Base-by-base conservation (phyloP, 176 grass and related monocot species). In the Rhynchospora breviuscula region DNA sequence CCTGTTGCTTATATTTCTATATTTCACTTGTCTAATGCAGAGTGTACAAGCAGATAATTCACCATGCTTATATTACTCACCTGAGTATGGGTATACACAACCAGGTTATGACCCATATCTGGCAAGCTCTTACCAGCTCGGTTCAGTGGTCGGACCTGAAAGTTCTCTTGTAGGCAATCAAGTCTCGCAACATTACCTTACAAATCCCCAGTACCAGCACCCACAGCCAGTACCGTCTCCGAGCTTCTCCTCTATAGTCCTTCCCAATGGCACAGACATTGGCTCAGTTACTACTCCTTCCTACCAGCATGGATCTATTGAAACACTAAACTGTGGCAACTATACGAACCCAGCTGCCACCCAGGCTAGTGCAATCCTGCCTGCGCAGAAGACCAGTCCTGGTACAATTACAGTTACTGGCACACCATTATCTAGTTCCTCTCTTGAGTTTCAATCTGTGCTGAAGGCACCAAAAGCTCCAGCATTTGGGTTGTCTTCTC, bases 31-130 rank as follows among this genome's bases (percentile, higher is more conserved):
- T 49, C 83, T 80, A 44, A 72, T 67, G 72, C 58, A 87, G 73
- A 65, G 44, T 85, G 84, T 88, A 13, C 91, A 93, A 77, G n/a
- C 87, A 23, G 91, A 93, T 79, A 81, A 84, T 72, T 88, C 86
- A 44, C 89, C 69, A 33, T 91, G 80, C 18, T 1, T 99, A 17
- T 99, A 93, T 83, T 95, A 92, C 59, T 49, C 89, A 45, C 65
- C 89, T 52, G 90, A 93, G 19, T 90, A 89, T 87, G 91, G 85
- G 86, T 89, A 89, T 35, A 18, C 86, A 52, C 91, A 93, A 74
- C 47, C 89, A 60, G 75, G 88, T 33, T 99, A 89, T 79, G 94
- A 82, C 25, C 70, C 86, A 23, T 99, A 95, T 86, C 76, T 53
- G 49, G 13, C 73, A 77, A 77, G 13, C 54, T 63, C 88, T 29